phyloP scores from a whole-genome alignment of 208 protist species.

The Trypanosoma boissoni region DNA sequence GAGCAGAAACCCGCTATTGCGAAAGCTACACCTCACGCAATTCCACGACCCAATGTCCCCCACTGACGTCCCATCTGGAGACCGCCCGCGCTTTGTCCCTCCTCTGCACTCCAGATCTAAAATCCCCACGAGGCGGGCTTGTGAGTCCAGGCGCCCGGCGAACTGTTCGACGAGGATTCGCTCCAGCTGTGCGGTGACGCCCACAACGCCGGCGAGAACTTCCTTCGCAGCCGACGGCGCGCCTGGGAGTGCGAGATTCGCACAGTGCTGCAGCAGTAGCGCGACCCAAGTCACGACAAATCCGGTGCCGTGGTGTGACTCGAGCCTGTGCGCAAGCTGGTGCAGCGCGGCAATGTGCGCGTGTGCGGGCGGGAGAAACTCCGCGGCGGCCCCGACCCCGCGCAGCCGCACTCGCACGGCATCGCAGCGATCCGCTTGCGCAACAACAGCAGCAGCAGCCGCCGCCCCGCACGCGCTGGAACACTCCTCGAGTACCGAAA shows the following conservation, averaged over 20 bases:
- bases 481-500: constrained; percentile 16
- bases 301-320: constrained; percentile 2
- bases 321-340: constrained; percentile 26
- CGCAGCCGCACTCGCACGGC: constrained; percentile 10
- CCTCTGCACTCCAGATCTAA: background rate
- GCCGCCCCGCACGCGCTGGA: no score
- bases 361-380: constrained; percentile 15
- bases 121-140: background rate
- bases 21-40: constrained; percentile 25
- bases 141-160: no score
- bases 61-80: background rate
- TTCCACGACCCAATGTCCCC: constrained; percentile 2
- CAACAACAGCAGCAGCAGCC: constrained; percentile 5
- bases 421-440: constrained; percentile 1
- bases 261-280: constrained; percentile 6
- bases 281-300: constrained; percentile 21
- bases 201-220: background rate
- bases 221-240: background rate
- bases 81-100: background rate
- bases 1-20: constrained; percentile 12
- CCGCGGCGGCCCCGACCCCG: background rate
- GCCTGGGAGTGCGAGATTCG: background rate
- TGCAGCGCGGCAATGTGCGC: constrained; percentile 19
- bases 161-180: no score
- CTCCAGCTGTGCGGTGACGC: background rate